phyloP scores from a whole-genome alignment of 495 filamentous ascomycete genomes.

The Xylaria venustula region DNA sequence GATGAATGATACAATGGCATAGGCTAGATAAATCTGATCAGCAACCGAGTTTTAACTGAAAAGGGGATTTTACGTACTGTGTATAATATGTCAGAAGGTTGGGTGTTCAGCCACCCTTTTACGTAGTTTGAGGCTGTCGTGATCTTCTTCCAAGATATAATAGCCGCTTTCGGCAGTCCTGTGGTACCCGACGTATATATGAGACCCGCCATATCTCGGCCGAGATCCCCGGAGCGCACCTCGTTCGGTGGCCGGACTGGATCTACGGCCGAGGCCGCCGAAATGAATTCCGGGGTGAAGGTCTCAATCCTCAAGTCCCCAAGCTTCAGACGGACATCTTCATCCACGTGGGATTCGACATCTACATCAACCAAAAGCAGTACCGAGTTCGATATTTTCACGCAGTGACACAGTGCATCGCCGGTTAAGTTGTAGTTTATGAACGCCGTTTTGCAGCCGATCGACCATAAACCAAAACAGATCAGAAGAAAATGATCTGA shows the following conservation, averaged over 20 bases:
- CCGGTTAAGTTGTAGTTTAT: slow-evolving; percentile 90
- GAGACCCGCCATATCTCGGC: slow-evolving; percentile 65
- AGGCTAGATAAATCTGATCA: slow-evolving; percentile 52
- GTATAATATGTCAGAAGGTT: slow-evolving; percentile 68
- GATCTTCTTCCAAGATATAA: slow-evolving; percentile 75
- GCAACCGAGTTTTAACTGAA: not conserved
- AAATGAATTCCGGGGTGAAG: slow-evolving; percentile 62
- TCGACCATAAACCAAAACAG: slow-evolving; percentile 81
- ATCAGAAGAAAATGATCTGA: slow-evolving; percentile 79
- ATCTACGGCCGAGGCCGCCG: slow-evolving; percentile 56
- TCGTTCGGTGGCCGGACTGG: slow-evolving; percentile 63
- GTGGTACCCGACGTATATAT: slow-evolving; percentile 90
- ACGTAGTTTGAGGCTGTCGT: slow-evolving; percentile 54
- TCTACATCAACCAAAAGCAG: slow-evolving; percentile 76
- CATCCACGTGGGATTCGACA: slow-evolving; percentile 50
- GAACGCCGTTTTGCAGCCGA: slow-evolving; percentile 87
- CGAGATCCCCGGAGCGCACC: slow-evolving; percentile 48
- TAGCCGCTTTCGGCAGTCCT: slow-evolving; percentile 86
- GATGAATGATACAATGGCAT: slow-evolving; percentile 97
- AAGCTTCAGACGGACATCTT: slow-evolving; percentile 43
- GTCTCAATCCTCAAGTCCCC: slow-evolving; percentile 57
- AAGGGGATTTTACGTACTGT: slow-evolving; percentile 53
- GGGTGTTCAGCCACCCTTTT: slow-evolving; percentile 56
- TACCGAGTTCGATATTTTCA: slow-evolving; percentile 66
- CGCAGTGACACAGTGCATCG: slow-evolving; percentile 74